A percentile compares a stretch with the other conserved stretches of the same genome.
Evolutionary conservation across 2,329 filamentous ascomycete genomes (phyloP).

Genomic region (Westerdykella ornata): DNA sequence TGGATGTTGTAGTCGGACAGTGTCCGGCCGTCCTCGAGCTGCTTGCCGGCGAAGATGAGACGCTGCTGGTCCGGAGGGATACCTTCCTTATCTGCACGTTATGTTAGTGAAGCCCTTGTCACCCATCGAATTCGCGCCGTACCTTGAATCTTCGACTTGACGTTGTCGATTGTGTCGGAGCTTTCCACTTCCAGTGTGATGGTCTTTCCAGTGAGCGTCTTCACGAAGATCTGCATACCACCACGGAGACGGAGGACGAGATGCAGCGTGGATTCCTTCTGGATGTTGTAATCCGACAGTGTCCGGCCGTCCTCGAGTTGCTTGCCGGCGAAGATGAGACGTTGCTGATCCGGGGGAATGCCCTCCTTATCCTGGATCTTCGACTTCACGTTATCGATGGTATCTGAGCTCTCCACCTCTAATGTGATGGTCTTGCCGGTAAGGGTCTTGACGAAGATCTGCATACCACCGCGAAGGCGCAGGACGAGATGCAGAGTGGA

Average conservation of each 20-base stretch:
- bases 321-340: conserved; percentile 92
- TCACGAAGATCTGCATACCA: conserved; percentile 59
- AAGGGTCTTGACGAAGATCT: conserved; percentile 59
- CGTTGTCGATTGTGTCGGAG: conserved; percentile 87
- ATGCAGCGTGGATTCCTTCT: conserved; percentile 84
- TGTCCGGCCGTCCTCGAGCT: conserved; percentile 86
- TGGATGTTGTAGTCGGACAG: conserved; percentile 96
- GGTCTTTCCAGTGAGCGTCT: conserved; percentile 70
- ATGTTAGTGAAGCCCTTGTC: conserved; percentile 76
- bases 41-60: no score
- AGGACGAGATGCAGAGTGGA: conserved; percentile 69
- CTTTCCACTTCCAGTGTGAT: conserved; percentile 89
- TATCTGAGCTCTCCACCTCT: conserved; percentile 67
- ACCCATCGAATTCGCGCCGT: conserved; percentile 87
- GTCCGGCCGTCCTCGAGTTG: conserved; percentile 93
- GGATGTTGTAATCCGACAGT: conserved; percentile 88
- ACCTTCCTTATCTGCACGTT: no score
- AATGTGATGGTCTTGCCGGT: conserved; percentile 61
- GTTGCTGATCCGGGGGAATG: conserved; percentile 93
- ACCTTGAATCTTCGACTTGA: conserved; percentile 78
- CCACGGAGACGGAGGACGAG: conserved; percentile 81
- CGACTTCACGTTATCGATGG: conserved; percentile 92
- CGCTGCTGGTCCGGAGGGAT: conserved; percentile 94
- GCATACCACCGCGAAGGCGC: conserved; percentile 59
- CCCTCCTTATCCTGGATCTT: conserved; percentile 99